Evolutionary conservation across 805 yeast species (phyloP).

Genomic region (Clavispora carvajalis): DNA sequence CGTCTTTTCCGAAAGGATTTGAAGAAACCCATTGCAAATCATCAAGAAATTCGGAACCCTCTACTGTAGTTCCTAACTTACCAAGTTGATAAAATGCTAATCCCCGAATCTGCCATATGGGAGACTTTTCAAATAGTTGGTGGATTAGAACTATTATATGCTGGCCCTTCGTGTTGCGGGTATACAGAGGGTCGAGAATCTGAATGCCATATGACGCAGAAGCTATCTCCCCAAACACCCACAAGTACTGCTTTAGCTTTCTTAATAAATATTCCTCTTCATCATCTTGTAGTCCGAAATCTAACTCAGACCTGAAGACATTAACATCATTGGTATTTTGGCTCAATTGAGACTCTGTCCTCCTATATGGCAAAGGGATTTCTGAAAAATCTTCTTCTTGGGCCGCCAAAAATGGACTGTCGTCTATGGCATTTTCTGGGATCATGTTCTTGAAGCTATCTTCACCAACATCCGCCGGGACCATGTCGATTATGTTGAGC

Average conservation of each 20-base stretch:
- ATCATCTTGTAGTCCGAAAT: neutral
- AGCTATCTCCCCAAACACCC: constrained; percentile 86
- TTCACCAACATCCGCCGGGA: neutral
- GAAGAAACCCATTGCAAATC: constrained; percentile 62
- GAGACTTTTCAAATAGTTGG: constrained; percentile 25
- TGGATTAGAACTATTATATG: constrained; percentile 45
- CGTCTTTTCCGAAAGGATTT: neutral
- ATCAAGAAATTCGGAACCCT: constrained; percentile 81
- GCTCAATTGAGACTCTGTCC: neutral
- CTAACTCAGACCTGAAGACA: neutral
- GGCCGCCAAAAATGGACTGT: neutral
- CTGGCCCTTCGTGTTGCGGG: constrained; percentile 15
- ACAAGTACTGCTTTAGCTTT: constrained; percentile 66
- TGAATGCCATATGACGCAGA: constrained; percentile 65
- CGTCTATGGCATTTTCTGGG: neutral
- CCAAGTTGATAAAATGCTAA: constrained; percentile 78
- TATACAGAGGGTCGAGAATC: constrained; percentile 29
- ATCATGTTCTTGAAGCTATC: neutral
- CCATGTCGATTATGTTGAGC: constrained; percentile 5
- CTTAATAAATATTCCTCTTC: constrained; percentile 18
- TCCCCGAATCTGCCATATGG: constrained; percentile 59
- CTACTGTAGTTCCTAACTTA: constrained; percentile 60
- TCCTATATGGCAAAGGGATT: neutral
- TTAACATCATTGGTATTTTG: neutral
- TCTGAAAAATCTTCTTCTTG: neutral